Base-by-base conservation (phyloP, 2,329 filamentous ascomycete species). In the Verticillium isaacii region DNA sequence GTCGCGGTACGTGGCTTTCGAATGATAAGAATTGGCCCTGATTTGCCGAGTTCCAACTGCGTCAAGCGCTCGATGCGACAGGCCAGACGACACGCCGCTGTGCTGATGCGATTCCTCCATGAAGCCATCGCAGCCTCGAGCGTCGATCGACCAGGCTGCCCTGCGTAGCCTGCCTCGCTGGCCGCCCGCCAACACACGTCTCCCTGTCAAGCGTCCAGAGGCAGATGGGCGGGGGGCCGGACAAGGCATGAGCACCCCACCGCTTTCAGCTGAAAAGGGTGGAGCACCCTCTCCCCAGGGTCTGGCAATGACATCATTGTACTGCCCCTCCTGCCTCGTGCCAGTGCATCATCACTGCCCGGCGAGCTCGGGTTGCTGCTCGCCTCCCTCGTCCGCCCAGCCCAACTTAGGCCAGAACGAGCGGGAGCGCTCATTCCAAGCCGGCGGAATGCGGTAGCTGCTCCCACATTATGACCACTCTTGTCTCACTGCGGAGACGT, bases 221-320 rank as follows among this genome's bases (percentile, higher is more conserved):
- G 25, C 25, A 25, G 25, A 19, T 6, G 29, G 29, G 29, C 29
- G 29, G 29, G 39, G 39, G 39, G n/a, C 39, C 39, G 39, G 39
- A 15, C 45, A 50, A 50, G 45, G 45, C 45, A 50, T n/a, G 39
- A 45, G n/a, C 45, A 25, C 45, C 45, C 45, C 45, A 50, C 45
- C 45, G 45, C 45, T 23, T 50, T 50, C 45, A 50, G 45, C 45
- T 50, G 45, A 50, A n/a, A 50, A 50, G 23, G 7, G 45, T 50
- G 45, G 39, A 17, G 45, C n/a, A 9, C 45, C 9, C 19, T 11
- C 8, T n/a, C 45, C n/a, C 54, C 57, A 14, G 39, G 41, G 29
- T 52, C 52, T n/a, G 37, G 50, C n/a, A 15, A 62, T 65, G 64
- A 65, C 63, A 62, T 65, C 64, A 64, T 61, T 32, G 64, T 52